These are phyloP conservation scores for Nakaseomyces delphensis DNA, from an alignment of 1,139 yeast genomes.

Conservation along the genomic window DNA sequence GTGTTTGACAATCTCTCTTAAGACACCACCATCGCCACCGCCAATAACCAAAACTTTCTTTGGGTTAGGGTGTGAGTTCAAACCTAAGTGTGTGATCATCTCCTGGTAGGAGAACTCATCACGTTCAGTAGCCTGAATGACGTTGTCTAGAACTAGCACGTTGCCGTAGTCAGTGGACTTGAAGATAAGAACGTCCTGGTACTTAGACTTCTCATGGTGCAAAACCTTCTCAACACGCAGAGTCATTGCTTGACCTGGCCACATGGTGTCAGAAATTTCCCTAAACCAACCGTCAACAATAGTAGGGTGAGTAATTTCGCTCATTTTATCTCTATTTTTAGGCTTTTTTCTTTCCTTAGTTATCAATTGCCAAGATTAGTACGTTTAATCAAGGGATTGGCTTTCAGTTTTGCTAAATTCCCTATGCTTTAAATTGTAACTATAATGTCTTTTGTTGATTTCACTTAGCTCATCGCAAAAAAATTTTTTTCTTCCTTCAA, in stretches of 20 bases:
- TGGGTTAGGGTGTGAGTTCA: conserved; percentile 86
- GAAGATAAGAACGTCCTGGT: conserved; percentile 84
- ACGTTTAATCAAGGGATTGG: no score
- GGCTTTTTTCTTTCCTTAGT: background rate
- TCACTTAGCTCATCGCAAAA: background rate
- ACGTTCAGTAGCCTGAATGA: conserved; percentile 87
- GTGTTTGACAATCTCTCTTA: conserved; percentile 87
- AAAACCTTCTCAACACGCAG: conserved; percentile 72
- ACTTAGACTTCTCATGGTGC: conserved; percentile 72
- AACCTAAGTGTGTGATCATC: conserved; percentile 84
- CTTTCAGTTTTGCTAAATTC: no score
- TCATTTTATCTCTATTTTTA: background rate
- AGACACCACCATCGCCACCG: conserved; percentile 96
- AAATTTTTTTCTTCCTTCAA: no score
- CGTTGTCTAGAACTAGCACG: conserved; percentile 83
- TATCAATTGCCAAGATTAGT: background rate
- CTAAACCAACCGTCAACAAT: conserved; percentile 84
- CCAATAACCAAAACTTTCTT: conserved; percentile 85
- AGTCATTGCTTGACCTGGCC: conserved; percentile 94
- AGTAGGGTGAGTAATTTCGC: conserved; percentile 57
- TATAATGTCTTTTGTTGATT: background rate
- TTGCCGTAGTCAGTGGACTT: conserved; percentile 84
- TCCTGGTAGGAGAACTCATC: conserved; percentile 94
- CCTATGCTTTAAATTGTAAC: no score
- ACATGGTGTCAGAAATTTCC: conserved; percentile 76